phyloP scores from a whole-genome alignment of 2,329 filamentous ascomycete species.

The Aspergillus sp. region DNA sequence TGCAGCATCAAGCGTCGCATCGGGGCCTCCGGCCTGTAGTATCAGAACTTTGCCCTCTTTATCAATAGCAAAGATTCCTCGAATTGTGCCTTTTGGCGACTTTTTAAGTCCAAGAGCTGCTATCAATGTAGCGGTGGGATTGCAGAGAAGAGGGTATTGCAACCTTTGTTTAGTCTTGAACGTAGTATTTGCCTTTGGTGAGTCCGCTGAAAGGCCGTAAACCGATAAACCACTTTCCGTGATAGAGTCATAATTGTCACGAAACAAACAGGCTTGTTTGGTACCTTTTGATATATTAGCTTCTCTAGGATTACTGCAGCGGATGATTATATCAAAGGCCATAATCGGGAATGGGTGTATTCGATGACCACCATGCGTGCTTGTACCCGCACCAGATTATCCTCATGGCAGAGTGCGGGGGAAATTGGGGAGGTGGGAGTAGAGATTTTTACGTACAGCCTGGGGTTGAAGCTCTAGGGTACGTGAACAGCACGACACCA shows the following conservation, averaged over 20 bases:
- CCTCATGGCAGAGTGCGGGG: neutral
- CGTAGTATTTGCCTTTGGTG: conserved; percentile 84
- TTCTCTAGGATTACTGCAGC: neutral
- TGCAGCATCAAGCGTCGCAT: conserved; percentile 74
- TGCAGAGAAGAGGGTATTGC: conserved; percentile 85
- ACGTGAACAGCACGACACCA: conserved; percentile 91
- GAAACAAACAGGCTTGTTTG: conserved; percentile 89
- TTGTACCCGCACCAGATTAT: neutral
- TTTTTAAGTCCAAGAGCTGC: conserved; percentile 88
- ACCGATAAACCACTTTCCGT: conserved; percentile 79
- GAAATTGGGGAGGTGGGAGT: neutral
- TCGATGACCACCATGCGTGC: neutral
- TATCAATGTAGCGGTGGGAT: conserved; percentile 73
- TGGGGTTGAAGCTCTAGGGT: conserved; percentile 90
- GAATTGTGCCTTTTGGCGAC: conserved; percentile 72
- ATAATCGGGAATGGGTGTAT: neutral
- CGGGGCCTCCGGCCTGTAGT: conserved; percentile 73
- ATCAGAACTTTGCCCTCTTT: conserved; percentile 80
- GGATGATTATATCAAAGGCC: neutral
- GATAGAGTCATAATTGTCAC: conserved; percentile 76
- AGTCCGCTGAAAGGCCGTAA: conserved; percentile 87
- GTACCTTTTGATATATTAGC: conserved; percentile 64
- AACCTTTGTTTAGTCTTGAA: conserved; percentile 92
- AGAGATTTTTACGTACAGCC: conserved; percentile 70
- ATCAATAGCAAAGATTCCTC: conserved; percentile 85